These are phyloP conservation scores for Conidiobolus coronatus DNA, from an alignment of 371 early-diverging fungal genomes.

Conservation along the genomic window DNA sequence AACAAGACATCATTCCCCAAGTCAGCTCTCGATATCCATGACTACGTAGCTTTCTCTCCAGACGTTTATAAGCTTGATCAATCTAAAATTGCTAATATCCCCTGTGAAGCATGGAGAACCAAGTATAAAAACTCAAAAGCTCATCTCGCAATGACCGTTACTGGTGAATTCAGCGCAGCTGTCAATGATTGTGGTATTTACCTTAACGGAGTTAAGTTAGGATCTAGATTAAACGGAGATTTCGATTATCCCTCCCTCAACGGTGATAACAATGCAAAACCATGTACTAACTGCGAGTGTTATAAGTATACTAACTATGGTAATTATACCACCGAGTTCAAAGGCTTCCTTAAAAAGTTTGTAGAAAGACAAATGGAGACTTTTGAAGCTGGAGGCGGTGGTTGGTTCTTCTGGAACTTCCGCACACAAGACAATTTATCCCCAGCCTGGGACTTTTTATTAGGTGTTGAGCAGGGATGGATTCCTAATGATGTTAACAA, in stretches of 20 bases:
- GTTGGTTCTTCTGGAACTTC: conserved; percentile 31
- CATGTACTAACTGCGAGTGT: conserved; percentile 21
- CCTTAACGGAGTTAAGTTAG: conserved; percentile 38
- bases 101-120: conserved; percentile 9
- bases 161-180: conserved; percentile 48
- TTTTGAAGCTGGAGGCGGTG: conserved; percentile 17
- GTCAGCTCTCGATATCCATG: neutral
- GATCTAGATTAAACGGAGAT: conserved; percentile 41
- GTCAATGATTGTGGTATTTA: conserved; percentile 50
- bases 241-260: too few species aligned
- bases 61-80: neutral
- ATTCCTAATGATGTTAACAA: conserved; percentile 12
- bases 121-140: conserved; percentile 3
- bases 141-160: conserved; percentile 26
- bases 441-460: conserved; percentile 12
- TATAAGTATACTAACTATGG: conserved; percentile 13
- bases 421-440: conserved; percentile 16
- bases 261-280: neutral
- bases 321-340: conserved; percentile 7
- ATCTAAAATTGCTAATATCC: conserved; percentile 5
- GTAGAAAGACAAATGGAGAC: conserved; percentile 19
- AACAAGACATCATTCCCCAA: conserved; percentile 6
- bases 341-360: conserved; percentile 10
- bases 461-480: conserved; percentile 12
- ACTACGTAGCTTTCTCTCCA: neutral